A percentile compares a stretch with the other conserved stretches of the same genome.
phyloP scores from a whole-genome alignment of 2,329 filamentous ascomycete species.

The Uncinocarpus reesii region DNA sequence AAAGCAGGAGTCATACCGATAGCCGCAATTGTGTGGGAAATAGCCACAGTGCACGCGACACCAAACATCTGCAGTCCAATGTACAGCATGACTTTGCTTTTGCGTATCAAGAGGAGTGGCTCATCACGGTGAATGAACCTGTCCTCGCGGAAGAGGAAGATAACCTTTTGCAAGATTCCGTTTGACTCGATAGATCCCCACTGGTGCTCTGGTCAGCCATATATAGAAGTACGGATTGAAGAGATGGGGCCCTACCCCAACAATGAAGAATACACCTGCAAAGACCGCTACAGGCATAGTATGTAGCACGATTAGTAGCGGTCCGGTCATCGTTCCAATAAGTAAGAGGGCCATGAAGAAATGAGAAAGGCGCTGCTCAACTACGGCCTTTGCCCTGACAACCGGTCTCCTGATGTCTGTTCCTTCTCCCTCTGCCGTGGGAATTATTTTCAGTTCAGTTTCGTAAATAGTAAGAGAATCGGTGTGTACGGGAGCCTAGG shows the following conservation, averaged over 20 bases:
- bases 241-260: conserved; percentile 37
- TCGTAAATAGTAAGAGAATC: conserved; percentile 40
- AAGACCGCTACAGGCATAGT: conserved; percentile 47
- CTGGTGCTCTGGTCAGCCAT: conserved; percentile 16
- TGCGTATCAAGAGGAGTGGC: conserved; percentile 37
- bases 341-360: conserved; percentile 46
- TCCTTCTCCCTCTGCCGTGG: conserved; percentile 34
- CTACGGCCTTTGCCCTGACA: conserved; percentile 40
- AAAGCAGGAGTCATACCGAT: conserved; percentile 31
- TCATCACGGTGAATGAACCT: conserved; percentile 42
- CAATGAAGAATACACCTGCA: conserved; percentile 49
- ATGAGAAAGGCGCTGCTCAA: conserved; percentile 48
- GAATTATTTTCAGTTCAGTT: conserved; percentile 34
- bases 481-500: conserved; percentile 49
- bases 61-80: conserved; percentile 43
- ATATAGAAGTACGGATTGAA: background rate
- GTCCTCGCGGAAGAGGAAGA: conserved; percentile 41
- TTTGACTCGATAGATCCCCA: conserved; percentile 44
- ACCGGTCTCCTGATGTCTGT: conserved; percentile 37
- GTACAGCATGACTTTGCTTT: conserved; percentile 41
- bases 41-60: conserved; percentile 46
- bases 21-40: conserved; percentile 51
- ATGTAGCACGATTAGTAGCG: conserved; percentile 43
- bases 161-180: conserved; percentile 43
- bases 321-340: conserved; percentile 48